Evolutionary conservation across 1,284 basidiomycete genomes (phyloP).

Genomic region (Microstroma glucosiphilum): DNA sequence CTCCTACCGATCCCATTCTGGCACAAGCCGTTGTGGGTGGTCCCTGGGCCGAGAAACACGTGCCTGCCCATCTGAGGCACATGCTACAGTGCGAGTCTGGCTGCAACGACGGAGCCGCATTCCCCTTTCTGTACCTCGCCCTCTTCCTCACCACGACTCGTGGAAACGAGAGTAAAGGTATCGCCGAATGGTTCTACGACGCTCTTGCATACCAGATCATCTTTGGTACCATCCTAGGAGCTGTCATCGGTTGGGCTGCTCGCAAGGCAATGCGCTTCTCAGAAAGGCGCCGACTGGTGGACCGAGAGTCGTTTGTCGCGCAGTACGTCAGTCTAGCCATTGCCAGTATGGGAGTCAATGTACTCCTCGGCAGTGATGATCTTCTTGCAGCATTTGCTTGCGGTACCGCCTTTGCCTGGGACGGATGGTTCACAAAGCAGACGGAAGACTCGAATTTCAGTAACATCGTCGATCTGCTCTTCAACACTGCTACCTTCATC

Average conservation of each 20-base stretch:
- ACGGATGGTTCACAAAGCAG: slow-evolving; percentile 82
- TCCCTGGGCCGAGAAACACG: slow-evolving; percentile 96
- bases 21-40: slow-evolving; percentile 73
- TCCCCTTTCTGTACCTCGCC: slow-evolving; percentile 89
- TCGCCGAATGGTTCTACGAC: slow-evolving; percentile 44
- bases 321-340: slow-evolving; percentile 78
- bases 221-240: slow-evolving; percentile 73
- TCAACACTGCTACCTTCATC: slow-evolving; percentile 49
- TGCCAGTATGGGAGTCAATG: slow-evolving; percentile 63
- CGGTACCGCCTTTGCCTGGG: slow-evolving; percentile 96
- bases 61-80: slow-evolving; percentile 89
- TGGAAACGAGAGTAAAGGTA: slow-evolving; percentile 62
- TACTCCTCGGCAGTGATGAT: slow-evolving; percentile 48
- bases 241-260: slow-evolving; percentile 71
- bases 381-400: slow-evolving; percentile 74
- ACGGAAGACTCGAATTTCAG: slow-evolving; percentile 80
- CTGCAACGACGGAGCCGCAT: slow-evolving; percentile 67
- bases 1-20: slow-evolving; percentile 81
- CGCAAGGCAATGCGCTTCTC: slow-evolving; percentile 94
- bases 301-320: slow-evolving; percentile 87
- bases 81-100: slow-evolving; percentile 87
- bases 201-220: slow-evolving; percentile 67
- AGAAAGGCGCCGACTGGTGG: slow-evolving; percentile 79
- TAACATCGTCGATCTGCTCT: slow-evolving; percentile 82
- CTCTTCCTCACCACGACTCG: slow-evolving; percentile 76